phyloP scores from a whole-genome alignment of 139 green algal genomes.

The Penium margaritaceum region DNA sequence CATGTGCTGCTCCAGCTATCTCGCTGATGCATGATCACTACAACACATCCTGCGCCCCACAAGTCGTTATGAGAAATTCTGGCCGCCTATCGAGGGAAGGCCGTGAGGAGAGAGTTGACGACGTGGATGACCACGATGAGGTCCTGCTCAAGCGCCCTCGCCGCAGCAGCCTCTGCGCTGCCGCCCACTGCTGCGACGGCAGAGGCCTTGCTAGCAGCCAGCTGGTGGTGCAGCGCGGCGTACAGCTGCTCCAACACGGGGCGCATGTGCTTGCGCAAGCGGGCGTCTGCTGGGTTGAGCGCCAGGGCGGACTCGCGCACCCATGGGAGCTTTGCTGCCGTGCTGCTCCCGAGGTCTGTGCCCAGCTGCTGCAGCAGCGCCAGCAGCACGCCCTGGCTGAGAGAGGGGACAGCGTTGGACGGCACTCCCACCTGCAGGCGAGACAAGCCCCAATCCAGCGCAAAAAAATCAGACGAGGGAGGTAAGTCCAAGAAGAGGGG shows the following conservation, averaged over 20 bases:
- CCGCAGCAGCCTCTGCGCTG: background rate
- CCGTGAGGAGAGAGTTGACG: slow-evolving; percentile 34
- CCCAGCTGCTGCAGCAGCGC: slow-evolving; percentile 71
- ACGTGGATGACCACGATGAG: slow-evolving; percentile 34
- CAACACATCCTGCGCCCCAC: background rate
- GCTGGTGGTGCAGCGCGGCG: slow-evolving; percentile 11
- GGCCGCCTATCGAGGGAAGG: slow-evolving; percentile 2
- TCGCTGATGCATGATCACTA: too few species aligned
- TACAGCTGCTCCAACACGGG: slow-evolving; percentile 45
- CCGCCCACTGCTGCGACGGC: background rate
- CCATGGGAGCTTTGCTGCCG: slow-evolving; percentile 63
- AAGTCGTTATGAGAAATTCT: background rate
- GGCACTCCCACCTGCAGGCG: too few species aligned
- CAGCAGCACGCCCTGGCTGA: slow-evolving; percentile 69
- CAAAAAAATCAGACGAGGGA: too few species aligned
- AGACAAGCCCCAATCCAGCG: too few species aligned
- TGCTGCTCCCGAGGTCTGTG: slow-evolving; percentile 51
- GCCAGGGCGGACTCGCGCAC: slow-evolving; percentile 56
- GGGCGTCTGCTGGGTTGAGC: slow-evolving; percentile 57
- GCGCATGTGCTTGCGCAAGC: slow-evolving; percentile 57
- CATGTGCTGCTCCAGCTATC: too few species aligned
- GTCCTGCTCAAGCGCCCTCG: slow-evolving; percentile 1
- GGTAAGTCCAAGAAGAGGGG: too few species aligned
- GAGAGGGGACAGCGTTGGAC: too few species aligned
- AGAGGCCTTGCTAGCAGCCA: too few species aligned